A percentile compares a stretch with the other conserved stretches of the same genome.
These are phyloP conservation scores for Pulveroboletus sp. DNA, from an alignment of 1,284 basidiomycete species.

Conservation along the genomic window DNA sequence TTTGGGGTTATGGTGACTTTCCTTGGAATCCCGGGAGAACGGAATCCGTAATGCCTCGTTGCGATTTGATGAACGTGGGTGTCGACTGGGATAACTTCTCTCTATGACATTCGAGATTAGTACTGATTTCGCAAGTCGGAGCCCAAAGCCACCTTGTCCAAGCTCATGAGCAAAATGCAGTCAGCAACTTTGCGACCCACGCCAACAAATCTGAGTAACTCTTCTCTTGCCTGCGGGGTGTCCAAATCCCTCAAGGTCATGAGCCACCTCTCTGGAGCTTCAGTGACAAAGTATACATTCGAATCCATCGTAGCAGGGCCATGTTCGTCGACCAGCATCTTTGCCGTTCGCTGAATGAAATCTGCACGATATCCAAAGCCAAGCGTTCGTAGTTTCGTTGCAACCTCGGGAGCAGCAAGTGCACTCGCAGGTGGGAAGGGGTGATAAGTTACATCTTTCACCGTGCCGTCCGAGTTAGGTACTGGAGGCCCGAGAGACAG, in stretches of 20 bases:
- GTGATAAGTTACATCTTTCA: slow-evolving; percentile 55
- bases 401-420: slow-evolving; percentile 64
- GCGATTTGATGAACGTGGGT: slow-evolving; percentile 92
- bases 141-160: slow-evolving; percentile 73
- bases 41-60: slow-evolving; percentile 77
- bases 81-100: slow-evolving; percentile 86
- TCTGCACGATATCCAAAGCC: slow-evolving; percentile 97
- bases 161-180: slow-evolving; percentile 92
- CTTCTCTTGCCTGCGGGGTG: slow-evolving; percentile 66
- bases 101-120: slow-evolving; percentile 44
- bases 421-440: slow-evolving; percentile 82
- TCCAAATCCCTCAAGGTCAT: slow-evolving; percentile 50
- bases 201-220: slow-evolving; percentile 82
- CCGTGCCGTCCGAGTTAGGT: slow-evolving; percentile 24
- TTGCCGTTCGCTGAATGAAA: slow-evolving; percentile 84
- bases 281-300: slow-evolving; percentile 29
- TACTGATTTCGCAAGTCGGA: not conserved
- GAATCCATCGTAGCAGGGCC: slow-evolving; percentile 25
- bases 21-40: slow-evolving; percentile 52
- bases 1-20: slow-evolving; percentile 70
- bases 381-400: slow-evolving; percentile 70
- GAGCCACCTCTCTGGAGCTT: slow-evolving; percentile 64
- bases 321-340: slow-evolving; percentile 69
- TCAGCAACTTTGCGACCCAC: slow-evolving; percentile 97
- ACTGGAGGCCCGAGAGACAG: slow-evolving; percentile 51